phyloP scores from a whole-genome alignment of 2,329 filamentous ascomycete genomes.

The Exophiala calicioides region DNA sequence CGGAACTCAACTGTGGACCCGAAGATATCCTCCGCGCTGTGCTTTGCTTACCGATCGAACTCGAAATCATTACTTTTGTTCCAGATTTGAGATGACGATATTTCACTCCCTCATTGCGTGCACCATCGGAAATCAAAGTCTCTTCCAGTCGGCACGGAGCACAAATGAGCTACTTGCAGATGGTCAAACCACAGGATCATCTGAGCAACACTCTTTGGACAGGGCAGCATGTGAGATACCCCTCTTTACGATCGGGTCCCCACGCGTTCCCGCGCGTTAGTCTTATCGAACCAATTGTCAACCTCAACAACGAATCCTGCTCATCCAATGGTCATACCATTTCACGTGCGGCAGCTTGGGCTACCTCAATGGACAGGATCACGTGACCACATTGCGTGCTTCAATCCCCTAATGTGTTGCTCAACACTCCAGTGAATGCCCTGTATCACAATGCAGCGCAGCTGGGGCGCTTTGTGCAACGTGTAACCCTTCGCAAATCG shows the following conservation, averaged over 20 bases:
- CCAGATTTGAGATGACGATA: conserved; percentile 8
- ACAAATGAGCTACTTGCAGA: neutral
- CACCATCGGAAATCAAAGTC: conserved; percentile 2
- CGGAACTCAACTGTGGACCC: too few species aligned
- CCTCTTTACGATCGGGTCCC: too few species aligned
- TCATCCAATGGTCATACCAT: neutral
- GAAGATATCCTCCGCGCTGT: neutral
- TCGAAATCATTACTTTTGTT: neutral
- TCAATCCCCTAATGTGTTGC: conserved; percentile 19
- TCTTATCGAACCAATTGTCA: too few species aligned
- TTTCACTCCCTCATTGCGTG: conserved; percentile 9
- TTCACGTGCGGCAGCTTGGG: too few species aligned
- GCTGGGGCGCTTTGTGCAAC: neutral
- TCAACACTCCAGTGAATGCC: conserved; percentile 7
- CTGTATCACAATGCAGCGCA: neutral
- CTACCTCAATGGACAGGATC: too few species aligned
- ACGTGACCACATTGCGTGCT: conserved; percentile 28
- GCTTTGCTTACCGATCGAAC: conserved; percentile 10
- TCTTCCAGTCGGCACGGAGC: neutral
- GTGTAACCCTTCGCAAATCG: neutral
- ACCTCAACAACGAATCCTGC: neutral
- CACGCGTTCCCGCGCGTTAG: too few species aligned
- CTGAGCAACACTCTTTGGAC: too few species aligned
- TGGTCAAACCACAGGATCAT: too few species aligned
- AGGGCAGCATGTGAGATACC: too few species aligned